Conservation (phyloP, 768 basidiomycete species). For the Boletus rubescentipes region DNA sequence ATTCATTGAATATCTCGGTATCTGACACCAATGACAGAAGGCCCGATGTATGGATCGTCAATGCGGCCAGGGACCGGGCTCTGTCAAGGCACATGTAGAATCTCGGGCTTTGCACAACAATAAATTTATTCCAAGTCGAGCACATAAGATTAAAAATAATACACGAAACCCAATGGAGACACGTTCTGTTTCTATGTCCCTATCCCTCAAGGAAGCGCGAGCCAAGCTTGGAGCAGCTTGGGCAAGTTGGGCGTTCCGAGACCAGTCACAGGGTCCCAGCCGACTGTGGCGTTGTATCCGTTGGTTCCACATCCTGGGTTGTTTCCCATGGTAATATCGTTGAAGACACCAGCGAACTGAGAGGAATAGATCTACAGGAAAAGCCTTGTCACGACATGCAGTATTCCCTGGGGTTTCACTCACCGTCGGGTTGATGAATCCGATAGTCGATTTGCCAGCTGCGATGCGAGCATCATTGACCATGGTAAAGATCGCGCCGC, state of each 20-base stretch:
- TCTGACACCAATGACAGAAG: neutral
- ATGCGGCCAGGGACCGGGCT: neutral
- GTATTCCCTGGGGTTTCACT: conserved; percentile 29
- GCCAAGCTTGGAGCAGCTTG: conserved; percentile 44
- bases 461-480: conserved; percentile 38
- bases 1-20: neutral
- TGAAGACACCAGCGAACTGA: conserved; percentile 14
- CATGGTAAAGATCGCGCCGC: conserved; percentile 34
- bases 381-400: neutral
- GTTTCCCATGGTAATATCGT: conserved; percentile 21
- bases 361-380: conserved; percentile 17
- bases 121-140: neutral
- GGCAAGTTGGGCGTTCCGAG: conserved; percentile 46
- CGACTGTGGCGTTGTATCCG: conserved; percentile 24
- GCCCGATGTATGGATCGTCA: too few species aligned
- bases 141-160: neutral
- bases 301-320: conserved; percentile 30
- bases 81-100: neutral
- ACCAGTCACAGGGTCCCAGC: conserved; percentile 38
- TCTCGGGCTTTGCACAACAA: neutral
- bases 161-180: neutral
- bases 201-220: conserved; percentile 35
- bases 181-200: neutral
- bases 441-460: conserved; percentile 32
- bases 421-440: conserved; percentile 47